Percentiles rank a stretch among this genome's conserved stretches.
Conservation (phyloP, 306 rosid genomes). For the Mucuna pruriens region DNA sequence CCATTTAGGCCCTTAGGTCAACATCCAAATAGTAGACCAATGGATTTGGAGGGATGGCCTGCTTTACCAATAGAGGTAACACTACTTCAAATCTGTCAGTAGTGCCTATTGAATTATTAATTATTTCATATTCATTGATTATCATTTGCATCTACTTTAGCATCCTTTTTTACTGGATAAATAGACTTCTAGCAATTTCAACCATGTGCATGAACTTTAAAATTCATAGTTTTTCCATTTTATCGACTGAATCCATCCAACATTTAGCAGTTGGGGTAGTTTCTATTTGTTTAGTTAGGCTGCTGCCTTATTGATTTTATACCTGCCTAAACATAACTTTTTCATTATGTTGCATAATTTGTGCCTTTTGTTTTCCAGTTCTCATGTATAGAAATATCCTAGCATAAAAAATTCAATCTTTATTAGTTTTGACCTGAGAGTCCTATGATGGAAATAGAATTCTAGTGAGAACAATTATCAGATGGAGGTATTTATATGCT, state of each 20-base stretch:
- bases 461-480: no score
- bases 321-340: not conserved
- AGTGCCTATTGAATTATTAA: not conserved
- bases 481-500: no score
- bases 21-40: constrained; percentile 59
- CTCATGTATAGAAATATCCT: not conserved
- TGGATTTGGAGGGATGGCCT: constrained; percentile 86
- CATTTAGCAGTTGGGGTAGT: not conserved
- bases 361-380: no score
- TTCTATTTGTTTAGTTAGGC: constrained; percentile 12
- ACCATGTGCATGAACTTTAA: not conserved
- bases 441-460: no score
- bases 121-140: not conserved
- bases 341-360: no score
- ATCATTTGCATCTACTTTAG: not conserved
- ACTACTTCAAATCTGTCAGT: not conserved
- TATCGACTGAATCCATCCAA: not conserved
- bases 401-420: no score
- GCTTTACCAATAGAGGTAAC: constrained; percentile 69
- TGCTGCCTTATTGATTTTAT: not conserved
- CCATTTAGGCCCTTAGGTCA: constrained; percentile 70
- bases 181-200: not conserved
- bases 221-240: not conserved
- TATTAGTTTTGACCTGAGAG: no score
- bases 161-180: not conserved